Evolutionary conservation across 345 rosid genomes (phyloP).

Genomic region (Eutrema heterophyllum): DNA sequence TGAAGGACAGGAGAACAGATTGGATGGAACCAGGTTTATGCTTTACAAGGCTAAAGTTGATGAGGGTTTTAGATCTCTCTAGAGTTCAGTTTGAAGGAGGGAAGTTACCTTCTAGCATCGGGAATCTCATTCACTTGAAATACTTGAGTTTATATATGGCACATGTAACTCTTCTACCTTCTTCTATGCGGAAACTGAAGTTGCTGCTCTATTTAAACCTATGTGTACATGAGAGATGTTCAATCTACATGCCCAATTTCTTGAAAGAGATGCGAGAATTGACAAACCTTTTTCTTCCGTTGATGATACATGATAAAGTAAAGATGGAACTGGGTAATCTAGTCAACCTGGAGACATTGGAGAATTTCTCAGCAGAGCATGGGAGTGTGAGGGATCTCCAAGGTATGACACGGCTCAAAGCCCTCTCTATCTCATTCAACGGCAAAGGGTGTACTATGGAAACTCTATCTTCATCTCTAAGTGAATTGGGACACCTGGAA

Average conservation of each 20-base stretch:
- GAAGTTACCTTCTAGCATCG: conserved; percentile 16
- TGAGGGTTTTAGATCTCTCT: conserved; percentile 34
- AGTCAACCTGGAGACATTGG: neutral
- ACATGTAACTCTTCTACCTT: neutral
- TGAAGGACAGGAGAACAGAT: no score
- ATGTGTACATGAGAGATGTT: neutral
- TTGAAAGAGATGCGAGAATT: conserved; percentile 1
- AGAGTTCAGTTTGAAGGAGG: neutral
- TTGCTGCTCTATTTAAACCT: neutral
- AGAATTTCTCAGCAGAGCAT: neutral
- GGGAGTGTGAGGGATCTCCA: neutral
- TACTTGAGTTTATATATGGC: neutral
- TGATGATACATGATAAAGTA: accelerated
- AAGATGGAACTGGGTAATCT: conserved; percentile 4
- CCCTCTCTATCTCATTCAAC: neutral
- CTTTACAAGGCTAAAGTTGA: conserved; percentile 1
- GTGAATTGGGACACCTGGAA: neutral
- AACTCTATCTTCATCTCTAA: conserved; percentile 10
- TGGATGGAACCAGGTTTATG: neutral
- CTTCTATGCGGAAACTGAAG: neutral
- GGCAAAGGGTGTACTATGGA: neutral
- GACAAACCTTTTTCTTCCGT: neutral
- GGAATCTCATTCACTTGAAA: conserved; percentile 34
- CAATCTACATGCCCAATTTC: neutral
- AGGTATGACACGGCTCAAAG: neutral